Base-by-base conservation (phyloP, 148 eudicot species). In the Tetragonia tetragonoides region DNA sequence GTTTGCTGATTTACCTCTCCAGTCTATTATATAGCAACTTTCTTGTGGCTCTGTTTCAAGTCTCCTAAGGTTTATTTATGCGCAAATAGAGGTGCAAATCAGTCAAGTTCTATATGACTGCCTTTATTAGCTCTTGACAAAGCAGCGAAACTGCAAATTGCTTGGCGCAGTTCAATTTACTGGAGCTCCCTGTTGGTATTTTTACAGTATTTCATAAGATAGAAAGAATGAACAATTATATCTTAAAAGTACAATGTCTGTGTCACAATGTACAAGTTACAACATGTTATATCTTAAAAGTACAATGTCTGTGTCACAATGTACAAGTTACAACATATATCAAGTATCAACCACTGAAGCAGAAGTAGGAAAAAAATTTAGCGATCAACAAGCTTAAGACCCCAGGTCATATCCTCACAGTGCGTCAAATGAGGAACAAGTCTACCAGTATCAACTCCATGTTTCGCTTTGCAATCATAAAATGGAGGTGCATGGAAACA, bases 371-470 rank as follows among this genome's bases (percentile, higher is more conserved):
- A 70, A 23, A 41, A 69, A 70, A 53, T 23, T 15, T 44, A 74
- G 23, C 47, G 24, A 67, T 89, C 84, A 74, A 88, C 83, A 51
- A 90, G 84, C 81, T 90, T 90, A 28, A 90, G 83, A 24, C 93
- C 93, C 91, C 87, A 88, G 77, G 86, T 86, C 87, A 86, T 85
- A 63, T 88, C 93, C 70, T 86, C 89, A 79, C 93, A 90, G 51
- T 88, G 91, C 78, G 80, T 81, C 49, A 90, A 86, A 77, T 88
- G 86, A 76, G 91, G 88, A 73, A 85, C 91, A 60, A 88, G 21
- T 12, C n/a, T 62, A 65, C 89, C 91, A 1, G 86, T 83, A 56
- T 88, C 89, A 9, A 56, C 64, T 46, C 88, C 73, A n/a, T 83
- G 74, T 66, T 82, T 86, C 64, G 61, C 81, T 69, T 85, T 84